A percentile compares a stretch with the other conserved stretches of the same genome.
phyloP scores from a whole-genome alignment of 306 rosid genomes.

The Begonia fuchsioides region DNA sequence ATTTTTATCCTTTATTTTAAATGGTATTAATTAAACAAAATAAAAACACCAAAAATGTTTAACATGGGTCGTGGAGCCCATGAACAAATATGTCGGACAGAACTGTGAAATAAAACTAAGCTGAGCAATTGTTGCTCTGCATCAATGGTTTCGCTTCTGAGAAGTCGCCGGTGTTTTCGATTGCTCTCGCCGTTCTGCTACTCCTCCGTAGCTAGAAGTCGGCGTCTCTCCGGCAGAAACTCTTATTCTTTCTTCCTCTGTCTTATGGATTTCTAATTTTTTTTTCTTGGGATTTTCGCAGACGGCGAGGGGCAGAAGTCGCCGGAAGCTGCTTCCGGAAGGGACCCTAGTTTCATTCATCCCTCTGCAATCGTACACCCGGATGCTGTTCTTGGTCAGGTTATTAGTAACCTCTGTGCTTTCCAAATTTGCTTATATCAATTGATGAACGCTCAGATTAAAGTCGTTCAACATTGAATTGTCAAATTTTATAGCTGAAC shows the following conservation, averaged over 20 bases:
- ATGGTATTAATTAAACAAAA: no score
- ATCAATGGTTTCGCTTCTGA: constrained; percentile 27
- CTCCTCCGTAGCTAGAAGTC: constrained; percentile 17
- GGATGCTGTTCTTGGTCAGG: constrained; percentile 57
- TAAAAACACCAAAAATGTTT: no score
- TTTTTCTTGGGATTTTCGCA: constrained; percentile 4
- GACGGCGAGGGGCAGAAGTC: constrained; percentile 22
- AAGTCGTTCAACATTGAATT: no score
- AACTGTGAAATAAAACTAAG: no score
- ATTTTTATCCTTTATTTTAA: no score
- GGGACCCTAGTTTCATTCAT: constrained; percentile 29
- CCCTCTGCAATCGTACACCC: constrained; percentile 68
- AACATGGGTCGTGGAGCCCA: no score
- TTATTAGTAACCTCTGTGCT: constrained; percentile 5
- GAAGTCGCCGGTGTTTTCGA: constrained; percentile 15
- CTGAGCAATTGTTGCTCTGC: background rate
- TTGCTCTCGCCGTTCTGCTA: constrained; percentile 19
- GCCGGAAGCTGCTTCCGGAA: constrained; percentile 7
- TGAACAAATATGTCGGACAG: no score
- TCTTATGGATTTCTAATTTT: background rate
- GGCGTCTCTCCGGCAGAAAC: background rate
- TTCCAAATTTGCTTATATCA: no score
- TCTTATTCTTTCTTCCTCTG: constrained; percentile 1
- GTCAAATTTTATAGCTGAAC: no score
- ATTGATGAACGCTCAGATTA: no score